These are phyloP conservation scores for Syncephalastrum racemosum DNA, from an alignment of 371 early-diverging fungal species.

Conservation along the genomic window DNA sequence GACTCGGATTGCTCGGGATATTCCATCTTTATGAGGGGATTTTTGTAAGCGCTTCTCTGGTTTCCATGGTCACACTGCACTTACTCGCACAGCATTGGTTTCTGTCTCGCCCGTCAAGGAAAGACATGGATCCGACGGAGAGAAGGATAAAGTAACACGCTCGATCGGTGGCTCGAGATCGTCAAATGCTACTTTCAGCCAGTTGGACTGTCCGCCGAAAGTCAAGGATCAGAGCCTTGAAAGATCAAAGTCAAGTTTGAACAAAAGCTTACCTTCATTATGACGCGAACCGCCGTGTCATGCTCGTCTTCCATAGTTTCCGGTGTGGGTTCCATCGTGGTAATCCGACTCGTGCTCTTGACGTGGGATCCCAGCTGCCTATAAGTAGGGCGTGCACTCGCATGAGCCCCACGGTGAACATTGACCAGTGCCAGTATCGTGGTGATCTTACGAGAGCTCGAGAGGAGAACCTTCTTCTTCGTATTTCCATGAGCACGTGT, in stretches of 20 bases:
- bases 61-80: no score
- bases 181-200: slow-evolving; percentile 32
- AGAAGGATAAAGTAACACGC: slow-evolving; percentile 27
- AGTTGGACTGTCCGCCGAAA: slow-evolving; percentile 14
- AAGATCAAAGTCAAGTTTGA: neutral
- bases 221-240: neutral
- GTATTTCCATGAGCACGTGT: slow-evolving; percentile 37
- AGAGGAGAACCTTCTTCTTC: slow-evolving; percentile 24
- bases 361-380: slow-evolving; percentile 19
- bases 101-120: slow-evolving; percentile 25
- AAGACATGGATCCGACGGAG: slow-evolving; percentile 32
- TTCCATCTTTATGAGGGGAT: slow-evolving; percentile 20
- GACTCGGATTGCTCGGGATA: slow-evolving; percentile 34
- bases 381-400: slow-evolving; percentile 15
- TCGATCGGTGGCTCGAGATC: slow-evolving; percentile 33
- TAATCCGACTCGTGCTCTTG: slow-evolving; percentile 18
- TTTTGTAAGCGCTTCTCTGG: neutral
- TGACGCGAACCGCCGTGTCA: no score
- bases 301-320: slow-evolving; percentile 17
- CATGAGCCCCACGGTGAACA: neutral
- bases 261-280: neutral
- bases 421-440: no score
- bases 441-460: slow-evolving; percentile 21
- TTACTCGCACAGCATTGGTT: neutral
- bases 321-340: slow-evolving; percentile 33